Base-by-base conservation (phyloP, 768 basidiomycete species). In the Lactarius sanguifluus region DNA sequence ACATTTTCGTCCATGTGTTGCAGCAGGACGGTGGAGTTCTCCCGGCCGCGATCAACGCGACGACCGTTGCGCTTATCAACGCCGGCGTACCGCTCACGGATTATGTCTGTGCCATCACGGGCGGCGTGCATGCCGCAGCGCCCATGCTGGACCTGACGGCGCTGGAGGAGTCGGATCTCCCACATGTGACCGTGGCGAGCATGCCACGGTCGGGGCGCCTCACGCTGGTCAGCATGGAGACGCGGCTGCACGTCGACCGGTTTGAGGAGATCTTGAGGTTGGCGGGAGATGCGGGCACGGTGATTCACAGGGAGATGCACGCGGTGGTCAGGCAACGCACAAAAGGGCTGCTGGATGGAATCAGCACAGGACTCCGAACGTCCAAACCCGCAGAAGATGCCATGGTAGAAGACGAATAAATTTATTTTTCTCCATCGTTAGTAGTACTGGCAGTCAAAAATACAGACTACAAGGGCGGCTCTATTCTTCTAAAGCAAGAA, bases 1-100 rank as follows among this genome's bases (percentile, higher is more conserved):
- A 96, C 77, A 88, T 99, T 67, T 92, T 88, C 76, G 82, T 99
- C 8, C 94, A 96, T 76, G 88, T 99, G 34, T 79, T 97, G 45
- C 92, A 97, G 71, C 91, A 95, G 74, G 97, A 99, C 72, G 97
- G 97, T 47, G 92, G 92, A 0, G 81, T 98, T 50, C 83, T 98
- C 28, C 90, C 92, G 64, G 88, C 96, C 6, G 90, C 93, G 70
- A 92, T 99, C 73, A 99, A 98, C 74, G 96, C 89, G 40, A 94
- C 95, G 4, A 97, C 95, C 7, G 84, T 99, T 50, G 94, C 96
- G 0, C 85, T 99, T 36, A 85, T 92, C 71, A 87, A 85, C 60
- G 94, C 96, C 6, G 97, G 97, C 1, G 89, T 99, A 28, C 91
- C 97, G 0, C 81, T 98, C 71, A 77, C 86, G 60, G 96, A 98